A percentile compares a stretch with the other conserved stretches of the same genome.
These are phyloP conservation scores for Candida gigantensis DNA, from an alignment of 1,139 yeast species.

Conservation along the genomic window DNA sequence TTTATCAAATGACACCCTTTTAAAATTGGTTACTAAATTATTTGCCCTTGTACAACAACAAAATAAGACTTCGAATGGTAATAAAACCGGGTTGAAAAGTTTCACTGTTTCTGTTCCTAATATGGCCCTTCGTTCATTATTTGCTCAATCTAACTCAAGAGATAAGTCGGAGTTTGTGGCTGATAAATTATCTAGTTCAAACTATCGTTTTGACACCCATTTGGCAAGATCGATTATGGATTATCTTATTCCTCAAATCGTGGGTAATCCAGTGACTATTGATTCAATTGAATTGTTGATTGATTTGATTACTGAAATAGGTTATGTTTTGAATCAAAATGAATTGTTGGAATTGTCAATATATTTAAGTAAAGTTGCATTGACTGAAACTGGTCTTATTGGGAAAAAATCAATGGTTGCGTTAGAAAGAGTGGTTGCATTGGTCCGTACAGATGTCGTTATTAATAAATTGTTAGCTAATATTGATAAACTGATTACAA, in stretches of 20 bases:
- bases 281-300: constrained; percentile 67
- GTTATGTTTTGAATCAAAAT: constrained; percentile 43
- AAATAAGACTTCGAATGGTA: constrained; percentile 18
- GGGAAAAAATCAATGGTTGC: constrained; percentile 59
- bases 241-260: constrained; percentile 22
- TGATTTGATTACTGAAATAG: constrained; percentile 58
- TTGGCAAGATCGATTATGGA: constrained; percentile 25
- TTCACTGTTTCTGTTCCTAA: constrained; percentile 67
- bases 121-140: constrained; percentile 68
- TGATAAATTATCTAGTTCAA: constrained; percentile 17
- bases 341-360: constrained; percentile 42
- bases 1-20: constrained; percentile 26
- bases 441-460: constrained; percentile 20
- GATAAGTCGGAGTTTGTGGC: constrained; percentile 24
- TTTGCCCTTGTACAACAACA: constrained; percentile 21
- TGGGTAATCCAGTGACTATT: constrained; percentile 35
- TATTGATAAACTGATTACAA: constrained; percentile 1
- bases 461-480: constrained; percentile 16
- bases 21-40: constrained; percentile 26
- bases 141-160: constrained; percentile 25
- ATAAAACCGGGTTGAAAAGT: constrained; percentile 22
- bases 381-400: constrained; percentile 47
- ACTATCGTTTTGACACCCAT: constrained; percentile 14
- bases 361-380: constrained; percentile 41
- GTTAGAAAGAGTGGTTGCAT: constrained; percentile 47